Evolutionary conservation across 208 protist species (phyloP), one percentile per base, ranked within the genome.

Genomic region (Acanthamoeba lenticulata): DNA sequence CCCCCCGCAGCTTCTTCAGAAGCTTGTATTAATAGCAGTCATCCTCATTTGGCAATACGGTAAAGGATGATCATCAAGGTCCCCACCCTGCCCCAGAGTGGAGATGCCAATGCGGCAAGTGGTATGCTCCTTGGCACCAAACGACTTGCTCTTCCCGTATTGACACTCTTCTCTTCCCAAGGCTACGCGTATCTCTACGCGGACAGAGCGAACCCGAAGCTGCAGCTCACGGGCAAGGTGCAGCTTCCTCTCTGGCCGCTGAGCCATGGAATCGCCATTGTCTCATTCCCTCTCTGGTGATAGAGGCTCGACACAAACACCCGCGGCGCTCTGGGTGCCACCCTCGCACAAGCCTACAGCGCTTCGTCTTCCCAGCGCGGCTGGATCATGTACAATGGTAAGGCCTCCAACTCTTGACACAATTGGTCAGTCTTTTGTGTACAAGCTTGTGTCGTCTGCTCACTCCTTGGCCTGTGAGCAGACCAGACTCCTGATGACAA

Each of bases 301-400:
- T 11, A 90, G 83, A 62, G 83, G 38, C 62, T 92, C 42, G 91
- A 96, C n/a, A 83, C 32, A 0, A 96, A 88, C 24, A 62, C 47
- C n/a, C 27, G 62, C 21, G 86, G 86, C 42, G 55, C 94, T 13
- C 32, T 96, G 2, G 21, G 21, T 29, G 21, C 69, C 36, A 96
- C 95, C 32, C 49, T 96, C 6, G 42, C 9, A 15, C 94, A 93
- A 49, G 45, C 96, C 2, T 96, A 91, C 27, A 13, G 3, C 1
- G 60, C 42, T 0, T 17, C 24, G 0, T 24, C 15, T 9, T 11
- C 11, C 11, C 13, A 57, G 5, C 21, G 34, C 13, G 60, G 65
- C 19, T 95, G 93, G 93, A 32, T 96, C 1, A 91, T 96, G 62
- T 96, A 96, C 11, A 96, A 96, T 27, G 95, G 95, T 62, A 52